Percentiles rank a stretch among this genome's conserved stretches.
Evolutionary conservation across 768 basidiomycete species (phyloP).

Genomic region (Pleurotus salmoneostramineus): DNA sequence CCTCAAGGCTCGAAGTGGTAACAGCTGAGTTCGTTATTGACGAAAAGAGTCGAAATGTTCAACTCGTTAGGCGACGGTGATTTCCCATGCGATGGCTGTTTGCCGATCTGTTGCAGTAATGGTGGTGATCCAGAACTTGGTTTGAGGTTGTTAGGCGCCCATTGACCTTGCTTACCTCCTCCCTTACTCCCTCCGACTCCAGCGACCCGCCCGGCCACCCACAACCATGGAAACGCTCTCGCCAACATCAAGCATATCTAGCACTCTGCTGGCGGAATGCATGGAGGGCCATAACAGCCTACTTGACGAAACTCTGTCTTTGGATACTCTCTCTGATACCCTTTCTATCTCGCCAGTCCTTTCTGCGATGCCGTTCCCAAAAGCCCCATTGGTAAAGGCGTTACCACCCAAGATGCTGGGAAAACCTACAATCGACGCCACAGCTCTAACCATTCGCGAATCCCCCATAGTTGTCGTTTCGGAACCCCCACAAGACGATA

Average conservation of each 20-base stretch:
- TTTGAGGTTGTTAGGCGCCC: background rate
- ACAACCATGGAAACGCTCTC: constrained; percentile 1
- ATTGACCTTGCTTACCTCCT: background rate
- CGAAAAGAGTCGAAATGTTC: too few relatives aligned
- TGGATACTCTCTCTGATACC: constrained; percentile 4
- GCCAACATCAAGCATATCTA: constrained; percentile 3
- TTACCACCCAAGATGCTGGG: too few relatives aligned
- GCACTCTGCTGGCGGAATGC: constrained; percentile 3
- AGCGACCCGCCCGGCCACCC: background rate
- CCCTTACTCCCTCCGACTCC: too few relatives aligned
- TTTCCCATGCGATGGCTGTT: too few relatives aligned
- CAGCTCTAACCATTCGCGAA: background rate
- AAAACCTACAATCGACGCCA: background rate
- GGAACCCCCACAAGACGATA: constrained; percentile 18
- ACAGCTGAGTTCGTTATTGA: too few relatives aligned
- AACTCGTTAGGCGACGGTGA: too few relatives aligned
- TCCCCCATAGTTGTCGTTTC: background rate
- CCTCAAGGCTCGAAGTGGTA: too few relatives aligned
- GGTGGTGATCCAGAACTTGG: too few relatives aligned
- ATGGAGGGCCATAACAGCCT: constrained; percentile 1
- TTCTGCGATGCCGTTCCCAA: background rate
- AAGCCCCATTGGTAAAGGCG: background rate
- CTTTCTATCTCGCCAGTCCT: background rate
- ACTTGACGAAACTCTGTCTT: constrained; percentile 6
- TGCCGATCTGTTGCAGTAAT: too few relatives aligned